Evolutionary conservation across 495 filamentous ascomycete genomes (phyloP), one percentile per base, ranked within the genome.

Genomic region (Chaetomium fimeti): DNA sequence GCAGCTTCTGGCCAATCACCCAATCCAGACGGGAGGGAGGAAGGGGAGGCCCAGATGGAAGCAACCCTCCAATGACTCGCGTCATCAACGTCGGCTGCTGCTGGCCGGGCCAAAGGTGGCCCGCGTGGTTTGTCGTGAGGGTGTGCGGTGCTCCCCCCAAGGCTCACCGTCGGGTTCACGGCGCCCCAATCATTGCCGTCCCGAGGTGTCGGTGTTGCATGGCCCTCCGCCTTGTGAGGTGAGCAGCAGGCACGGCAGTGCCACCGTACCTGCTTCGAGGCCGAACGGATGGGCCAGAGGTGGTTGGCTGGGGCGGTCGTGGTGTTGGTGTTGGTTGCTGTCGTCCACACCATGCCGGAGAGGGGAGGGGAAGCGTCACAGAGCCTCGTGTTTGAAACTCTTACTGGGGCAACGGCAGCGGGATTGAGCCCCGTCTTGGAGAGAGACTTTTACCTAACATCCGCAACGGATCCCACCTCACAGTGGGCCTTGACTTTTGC

Each of bases 181-280:
- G 45, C 45, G n/a, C 43, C 42, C 58, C 58, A 61, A 61, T 61
- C 48, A 52, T 9, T 25, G 25, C 29, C 11, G 47, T 51, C 59
- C 59, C 59, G 29, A 20, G 29, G 13, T n/a, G 48, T 52, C 47
- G 29, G 59, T 25, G 59, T 20, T 40, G 59, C 59, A 61, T 52
- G 55, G 32, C 45, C 11, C 15, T 29, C 42, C 32, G 57, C 42
- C 58, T 38, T 51, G 45, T 49, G 58, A 61, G 59, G 48, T 27
- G 43, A 58, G 43, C 47, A 53, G 48, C 38, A 55, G 51, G 48
- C 48, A 48, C 20, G 49, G 57, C 42, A 51, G 63, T 40, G 45
- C 22, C 57, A 57, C 63, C 43, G 67, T 69, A 69, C 67, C 67
- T 69, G 67, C 67, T 65, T 69, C 55, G 38, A 47, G 62, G 52